Evolutionary conservation across 495 filamentous ascomycete genomes (phyloP).

Genomic region (Xylaria acuta): DNA sequence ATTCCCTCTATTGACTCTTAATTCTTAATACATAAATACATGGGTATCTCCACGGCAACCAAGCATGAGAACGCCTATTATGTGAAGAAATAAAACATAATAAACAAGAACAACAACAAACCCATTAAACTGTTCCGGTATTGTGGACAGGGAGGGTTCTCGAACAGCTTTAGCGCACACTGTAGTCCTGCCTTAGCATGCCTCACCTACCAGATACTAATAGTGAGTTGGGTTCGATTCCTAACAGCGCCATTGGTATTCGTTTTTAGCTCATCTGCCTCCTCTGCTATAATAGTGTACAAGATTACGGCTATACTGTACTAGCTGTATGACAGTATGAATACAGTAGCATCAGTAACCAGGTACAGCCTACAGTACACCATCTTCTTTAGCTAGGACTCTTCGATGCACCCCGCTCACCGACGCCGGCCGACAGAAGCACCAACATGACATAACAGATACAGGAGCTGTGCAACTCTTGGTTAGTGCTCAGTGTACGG

Average conservation of each 20-base stretch:
- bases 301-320: neutral
- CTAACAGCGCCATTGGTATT: too few species aligned
- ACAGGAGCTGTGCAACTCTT: neutral
- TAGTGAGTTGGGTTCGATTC: too few species aligned
- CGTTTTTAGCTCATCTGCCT: too few species aligned
- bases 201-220: too few species aligned
- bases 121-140: neutral
- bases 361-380: neutral
- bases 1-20: neutral
- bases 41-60: neutral
- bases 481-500: neutral
- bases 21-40: neutral
- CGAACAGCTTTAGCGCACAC: constrained; percentile 8
- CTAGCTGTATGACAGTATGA: constrained; percentile 4
- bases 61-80: neutral
- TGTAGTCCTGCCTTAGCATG: constrained; percentile 1
- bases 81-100: neutral
- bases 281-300: neutral
- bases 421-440: constrained; percentile 19
- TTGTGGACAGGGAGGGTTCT: constrained; percentile 8
- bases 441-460: neutral
- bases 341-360: neutral
- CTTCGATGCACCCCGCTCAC: constrained; percentile 18
- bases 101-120: neutral
- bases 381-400: constrained; percentile 1